Evolutionary conservation across 2,329 filamentous ascomycete genomes (phyloP).

Genomic region (Zasmidium angulare): DNA sequence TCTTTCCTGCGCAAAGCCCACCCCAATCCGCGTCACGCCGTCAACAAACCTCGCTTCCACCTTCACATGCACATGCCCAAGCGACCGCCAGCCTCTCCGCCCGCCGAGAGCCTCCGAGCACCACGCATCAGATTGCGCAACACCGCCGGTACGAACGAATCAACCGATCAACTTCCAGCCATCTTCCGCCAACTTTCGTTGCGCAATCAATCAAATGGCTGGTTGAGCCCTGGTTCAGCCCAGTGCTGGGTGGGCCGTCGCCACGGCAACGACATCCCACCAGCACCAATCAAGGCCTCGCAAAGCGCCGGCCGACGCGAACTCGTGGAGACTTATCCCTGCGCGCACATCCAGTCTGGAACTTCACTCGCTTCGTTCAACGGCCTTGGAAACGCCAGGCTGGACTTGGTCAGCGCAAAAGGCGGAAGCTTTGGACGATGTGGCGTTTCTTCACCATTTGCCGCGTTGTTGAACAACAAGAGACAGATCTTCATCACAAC

Average conservation of each 20-base stretch:
- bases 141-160: not conserved
- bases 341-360: not conserved
- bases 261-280: not conserved
- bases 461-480: too few species aligned
- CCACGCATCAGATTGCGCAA: not conserved
- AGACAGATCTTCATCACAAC: not conserved
- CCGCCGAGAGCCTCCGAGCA: not conserved
- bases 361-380: too few species aligned
- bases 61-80: too few species aligned
- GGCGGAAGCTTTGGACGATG: not conserved
- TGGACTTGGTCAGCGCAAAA: not conserved
- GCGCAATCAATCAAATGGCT: not conserved
- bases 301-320: not conserved
- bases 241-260: not conserved
- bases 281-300: not conserved
- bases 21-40: constrained; percentile 3
- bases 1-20: too few species aligned
- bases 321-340: not conserved
- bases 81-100: not conserved
- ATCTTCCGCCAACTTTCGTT: too few species aligned
- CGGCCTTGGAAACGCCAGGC: not conserved
- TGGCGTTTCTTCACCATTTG: not conserved
- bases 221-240: not conserved
- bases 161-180: not conserved
- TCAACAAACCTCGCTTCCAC: constrained; percentile 1